These are phyloP conservation scores for Sporothrix pseudoabietina DNA, from an alignment of 2,329 filamentous ascomycete genomes.

Conservation along the genomic window DNA sequence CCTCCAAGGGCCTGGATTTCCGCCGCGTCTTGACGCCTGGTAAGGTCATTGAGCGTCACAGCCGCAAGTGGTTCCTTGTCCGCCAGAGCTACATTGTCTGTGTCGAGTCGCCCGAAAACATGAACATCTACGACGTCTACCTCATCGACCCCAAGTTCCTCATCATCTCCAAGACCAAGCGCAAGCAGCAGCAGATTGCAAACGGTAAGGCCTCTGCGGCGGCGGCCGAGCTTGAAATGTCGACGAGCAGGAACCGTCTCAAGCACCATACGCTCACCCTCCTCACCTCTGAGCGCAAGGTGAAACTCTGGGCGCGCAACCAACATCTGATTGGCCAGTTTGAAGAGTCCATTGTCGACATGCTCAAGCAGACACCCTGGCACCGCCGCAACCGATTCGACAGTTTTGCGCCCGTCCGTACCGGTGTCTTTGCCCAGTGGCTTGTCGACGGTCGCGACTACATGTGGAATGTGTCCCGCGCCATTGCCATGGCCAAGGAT, in stretches of 20 bases:
- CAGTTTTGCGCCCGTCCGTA: conserved; percentile 89
- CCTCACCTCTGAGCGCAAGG: conserved; percentile 87
- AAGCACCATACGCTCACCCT: conserved; percentile 85
- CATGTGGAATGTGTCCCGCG: conserved; percentile 98
- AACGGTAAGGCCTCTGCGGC: conserved; percentile 49
- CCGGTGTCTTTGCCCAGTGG: conserved; percentile 89
- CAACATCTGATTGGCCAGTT: conserved; percentile 89
- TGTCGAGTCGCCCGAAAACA: conserved; percentile 97
- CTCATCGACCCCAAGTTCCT: conserved; percentile 89
- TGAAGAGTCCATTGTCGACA: conserved; percentile 85
- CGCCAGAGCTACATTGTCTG: conserved; percentile 96
- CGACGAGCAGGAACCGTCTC: conserved; percentile 38
- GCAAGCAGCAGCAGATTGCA: conserved; percentile 49
- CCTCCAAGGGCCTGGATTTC: conserved; percentile 84
- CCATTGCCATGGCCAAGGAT: conserved; percentile 95
- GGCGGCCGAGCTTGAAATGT: conserved; percentile 54
- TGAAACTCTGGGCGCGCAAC: conserved; percentile 88
- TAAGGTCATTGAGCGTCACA: conserved; percentile 79
- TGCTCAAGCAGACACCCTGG: conserved; percentile 83
- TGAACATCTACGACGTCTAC: conserved; percentile 98
- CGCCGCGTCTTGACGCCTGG: conserved; percentile 76
- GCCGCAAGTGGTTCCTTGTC: conserved; percentile 97
- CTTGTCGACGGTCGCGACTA: conserved; percentile 95
- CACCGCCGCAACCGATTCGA: conserved; percentile 80
- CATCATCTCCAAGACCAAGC: conserved; percentile 71